Base-by-base conservation (phyloP, 1,284 basidiomycete genomes). In the Somion occarium region DNA sequence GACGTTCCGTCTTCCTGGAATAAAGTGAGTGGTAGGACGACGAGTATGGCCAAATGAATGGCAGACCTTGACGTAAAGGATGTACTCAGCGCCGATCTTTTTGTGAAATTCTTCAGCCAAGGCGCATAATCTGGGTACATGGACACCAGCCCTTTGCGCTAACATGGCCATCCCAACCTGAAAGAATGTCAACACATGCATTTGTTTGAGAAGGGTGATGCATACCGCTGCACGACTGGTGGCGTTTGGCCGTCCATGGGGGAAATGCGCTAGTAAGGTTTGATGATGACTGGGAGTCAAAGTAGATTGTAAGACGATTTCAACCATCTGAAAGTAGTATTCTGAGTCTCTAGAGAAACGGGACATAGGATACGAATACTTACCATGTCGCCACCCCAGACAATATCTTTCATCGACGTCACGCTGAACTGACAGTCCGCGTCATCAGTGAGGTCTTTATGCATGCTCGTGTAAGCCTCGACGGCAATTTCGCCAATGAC, bases 321-420 rank as follows among this genome's bases (percentile, higher is more conserved):
- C 24, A 22, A 64, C 56, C 63, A 64, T 63, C 62, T 64, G 30
- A n/a, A n/a, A n/a, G n/a, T n/a, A n/a, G n/a, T n/a, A n/a, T n/a
- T n/a, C n/a, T n/a, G n/a, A n/a, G n/a, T n/a, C n/a, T n/a, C n/a
- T n/a, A n/a, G n/a, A n/a, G n/a, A n/a, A n/a, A n/a, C n/a, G n/a
- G n/a, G 44, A 19, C 24, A 46, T 27, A 5, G 30, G 27, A 25
- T 23, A 18, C 44, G 22, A 30, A 15, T 38, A 34, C 30, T 13
- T 37, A 51, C 49, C 26, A 30, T 46, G 7, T 51, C 49, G 5
- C 49, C 49, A 4, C 11, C 49, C 49, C 49, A 51, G 18, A 38
- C 19, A 24, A 46, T 30, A 37, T 51, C 49, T 34, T 46, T 13
- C 11, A 51, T 12, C 9, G 13, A 37, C 11, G 13, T 27, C 44